phyloP scores from a whole-genome alignment of 108 stramenopile genomes.

The Nitzschia sp. region DNA sequence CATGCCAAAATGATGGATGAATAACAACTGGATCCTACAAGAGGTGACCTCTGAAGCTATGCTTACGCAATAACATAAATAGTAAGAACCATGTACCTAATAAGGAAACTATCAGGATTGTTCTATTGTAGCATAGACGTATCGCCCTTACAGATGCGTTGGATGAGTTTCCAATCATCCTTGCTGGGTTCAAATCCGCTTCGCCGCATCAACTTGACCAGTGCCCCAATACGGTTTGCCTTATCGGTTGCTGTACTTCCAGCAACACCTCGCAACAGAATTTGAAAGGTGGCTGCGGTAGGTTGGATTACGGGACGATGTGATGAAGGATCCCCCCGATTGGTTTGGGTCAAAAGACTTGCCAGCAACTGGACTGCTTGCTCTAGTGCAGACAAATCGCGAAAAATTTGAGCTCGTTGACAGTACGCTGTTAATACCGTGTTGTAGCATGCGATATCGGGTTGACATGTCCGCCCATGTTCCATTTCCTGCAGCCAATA shows the following conservation, averaged over 20 bases:
- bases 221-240: not conserved
- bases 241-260: slow-evolving; percentile 11
- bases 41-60: no score
- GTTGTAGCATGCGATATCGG: slow-evolving; percentile 58
- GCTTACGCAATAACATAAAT: no score
- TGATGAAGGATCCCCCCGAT: not conserved
- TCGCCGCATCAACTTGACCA: slow-evolving; percentile 5
- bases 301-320: not conserved
- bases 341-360: not conserved
- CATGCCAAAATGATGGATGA: no score
- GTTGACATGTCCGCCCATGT: slow-evolving; percentile 15
- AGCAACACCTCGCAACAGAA: slow-evolving; percentile 5
- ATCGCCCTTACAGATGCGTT: not conserved
- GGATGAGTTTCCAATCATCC: slow-evolving; percentile 3
- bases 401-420: slow-evolving; percentile 2
- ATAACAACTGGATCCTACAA: no score
- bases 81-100: no score
- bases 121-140: no score
- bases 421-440: slow-evolving; percentile 55
- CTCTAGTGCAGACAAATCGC: not conserved
- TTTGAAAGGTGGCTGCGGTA: slow-evolving; percentile 11
- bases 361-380: not conserved
- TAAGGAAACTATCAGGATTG: no score
- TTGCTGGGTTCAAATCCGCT: not conserved
- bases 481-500: slow-evolving; percentile 46